Evolutionary conservation across 2,329 filamentous ascomycete genomes (phyloP), one percentile per base, ranked within the genome.

Genomic region (Exophiala aquamarina): DNA sequence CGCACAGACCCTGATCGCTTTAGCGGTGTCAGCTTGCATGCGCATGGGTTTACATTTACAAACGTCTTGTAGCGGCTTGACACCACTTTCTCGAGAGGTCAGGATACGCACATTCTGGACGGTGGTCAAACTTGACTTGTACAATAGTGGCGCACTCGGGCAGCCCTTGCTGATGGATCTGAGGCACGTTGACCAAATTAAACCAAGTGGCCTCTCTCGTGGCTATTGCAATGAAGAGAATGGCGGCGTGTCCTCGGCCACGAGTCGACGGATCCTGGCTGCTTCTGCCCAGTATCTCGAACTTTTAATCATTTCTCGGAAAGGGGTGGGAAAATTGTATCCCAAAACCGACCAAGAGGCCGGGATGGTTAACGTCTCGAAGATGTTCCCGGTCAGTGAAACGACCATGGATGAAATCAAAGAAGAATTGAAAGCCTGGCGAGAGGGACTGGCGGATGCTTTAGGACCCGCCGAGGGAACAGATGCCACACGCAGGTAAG

Each of bases 61-160:
- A 23, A 38, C 52, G n/a, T 44, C 49, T 11, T 48, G 44, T 33
- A 50, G 49, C 6, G 35, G 35, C 4, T 20, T 55, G 2, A 38
- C 42, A 20, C 19, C 42, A 3, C 26, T 34, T 8, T 47, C 51
- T 19, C 38, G 45, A 19, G 35, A 43, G 17, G 33, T 50, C 14
- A 44, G 50, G 10, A 32, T 44, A 15, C 17, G 44, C 8, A 36
- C 49, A 5, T 56, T 56, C 17, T 56, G 53, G 53, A 46, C 47
- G 4, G 47, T 51, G 7, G 45, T 54, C 40, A 56, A 56, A 28
- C 50, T 54, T 6, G 53, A 56, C 32, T 47, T 56, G 14, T 56
- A 56, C 38, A 49, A 41, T 34, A 39, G 53, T 23, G 43, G 26
- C 18, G 45, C 51, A 19, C 41, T 56, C 3, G 53, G 53, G 20